These are phyloP conservation scores for Lactifluus echinatus DNA, from an alignment of 768 basidiomycete species.

Conservation along the genomic window DNA sequence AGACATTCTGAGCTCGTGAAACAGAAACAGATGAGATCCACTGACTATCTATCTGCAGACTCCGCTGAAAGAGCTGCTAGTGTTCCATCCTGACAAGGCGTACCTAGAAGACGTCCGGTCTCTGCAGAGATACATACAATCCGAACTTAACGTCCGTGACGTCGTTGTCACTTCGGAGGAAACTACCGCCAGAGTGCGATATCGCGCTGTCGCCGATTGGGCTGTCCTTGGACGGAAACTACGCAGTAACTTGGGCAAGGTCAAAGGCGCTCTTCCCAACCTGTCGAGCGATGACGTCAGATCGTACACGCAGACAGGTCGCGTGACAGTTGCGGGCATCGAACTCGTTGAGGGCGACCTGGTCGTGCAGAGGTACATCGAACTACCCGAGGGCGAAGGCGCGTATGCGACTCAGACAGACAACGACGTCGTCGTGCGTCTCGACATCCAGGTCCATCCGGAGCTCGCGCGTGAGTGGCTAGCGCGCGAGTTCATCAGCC, in stretches of 20 bases:
- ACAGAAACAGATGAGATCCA: neutral
- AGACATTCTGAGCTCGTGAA: slow-evolving; percentile 16
- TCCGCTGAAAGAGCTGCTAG: slow-evolving; percentile 82
- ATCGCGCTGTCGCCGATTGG: slow-evolving; percentile 93
- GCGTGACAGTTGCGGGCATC: slow-evolving; percentile 82
- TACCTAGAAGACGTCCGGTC: slow-evolving; percentile 82
- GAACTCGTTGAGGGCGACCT: slow-evolving; percentile 87
- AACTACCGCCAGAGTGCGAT: slow-evolving; percentile 73
- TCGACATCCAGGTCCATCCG: slow-evolving; percentile 82
- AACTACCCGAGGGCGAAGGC: slow-evolving; percentile 50
- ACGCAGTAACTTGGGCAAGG: slow-evolving; percentile 82
- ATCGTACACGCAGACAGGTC: slow-evolving; percentile 62
- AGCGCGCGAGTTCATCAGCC: slow-evolving; percentile 82
- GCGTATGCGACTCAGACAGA: slow-evolving; percentile 82
- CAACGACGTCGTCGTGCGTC: slow-evolving; percentile 87
- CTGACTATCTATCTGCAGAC: slow-evolving; percentile 40
- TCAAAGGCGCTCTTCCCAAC: slow-evolving; percentile 77
- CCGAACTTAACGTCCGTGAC: slow-evolving; percentile 92
- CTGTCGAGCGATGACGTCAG: slow-evolving; percentile 81
- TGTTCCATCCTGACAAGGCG: slow-evolving; percentile 82
- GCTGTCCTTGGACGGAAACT: slow-evolving; percentile 88
- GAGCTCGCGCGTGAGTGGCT: slow-evolving; percentile 85
- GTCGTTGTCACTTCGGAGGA: slow-evolving; percentile 89
- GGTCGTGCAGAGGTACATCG: slow-evolving; percentile 84
- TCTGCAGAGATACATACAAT: slow-evolving; percentile 81